Base-by-base conservation (phyloP, 2,329 filamentous ascomycete genomes). In the Coniella lustricola region DNA sequence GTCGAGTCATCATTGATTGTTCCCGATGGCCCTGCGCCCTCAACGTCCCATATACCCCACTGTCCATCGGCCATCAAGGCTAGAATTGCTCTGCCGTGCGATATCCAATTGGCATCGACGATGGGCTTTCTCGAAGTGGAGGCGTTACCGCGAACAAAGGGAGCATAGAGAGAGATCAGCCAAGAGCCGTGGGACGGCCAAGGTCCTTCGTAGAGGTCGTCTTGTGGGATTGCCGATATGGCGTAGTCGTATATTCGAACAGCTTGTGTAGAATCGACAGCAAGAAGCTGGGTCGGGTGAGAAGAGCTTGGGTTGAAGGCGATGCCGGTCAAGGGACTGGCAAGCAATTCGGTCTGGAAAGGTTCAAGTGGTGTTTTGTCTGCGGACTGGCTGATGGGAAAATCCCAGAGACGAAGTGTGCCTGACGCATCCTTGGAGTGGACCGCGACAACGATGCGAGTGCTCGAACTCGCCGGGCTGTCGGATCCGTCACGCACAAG, bases 41-140 rank as follows among this genome's bases (percentile, higher is more conserved):
- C 77, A 38, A 84, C 71, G 56, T 84, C 81, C 81, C 81, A 84
- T 31, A 84, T 76, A 13, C 79, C 81, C 81, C 81, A 84, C 60
- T 81, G 79, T 7, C 81, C 81, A 55, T 84, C 81, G 1, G 76
- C 75, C 3, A 84, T 66, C 2, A 84, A 67, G 1, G 71, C 69
- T 35, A 84, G 64, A 22, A 84, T 67, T 4, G 81, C 80, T 40
- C 75, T 72, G 9, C 81, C 81, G 50, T 76, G 74, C 2, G 74
- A 68, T 41, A 84, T 74, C 81, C 81, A 84, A 4, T 74, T 71
- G 1, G 81, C 77, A 42, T 79, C 79, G 13, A 84, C 62, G n/a
- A 84, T 73, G 0, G 74, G 74, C 56, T 83, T 85, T 37, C 81
- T 70, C 2, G 61, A 49, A 2, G 55, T 64, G 44, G 71, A 62